Evolutionary conservation across 805 yeast species (phyloP).

Genomic region (Pichia insulana): DNA sequence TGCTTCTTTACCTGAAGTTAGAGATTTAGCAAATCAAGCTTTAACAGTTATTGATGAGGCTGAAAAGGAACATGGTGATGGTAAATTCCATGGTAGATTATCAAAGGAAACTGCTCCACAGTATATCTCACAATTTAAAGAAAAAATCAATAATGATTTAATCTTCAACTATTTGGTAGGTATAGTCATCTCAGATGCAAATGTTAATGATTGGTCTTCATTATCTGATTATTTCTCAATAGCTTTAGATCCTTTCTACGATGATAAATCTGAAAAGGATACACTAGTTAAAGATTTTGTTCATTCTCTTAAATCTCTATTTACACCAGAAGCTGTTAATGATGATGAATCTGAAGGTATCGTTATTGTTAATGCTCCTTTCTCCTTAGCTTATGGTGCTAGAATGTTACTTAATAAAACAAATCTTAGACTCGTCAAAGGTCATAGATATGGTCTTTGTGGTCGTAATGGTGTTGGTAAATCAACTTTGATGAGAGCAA

Average conservation of each 20-base stretch:
- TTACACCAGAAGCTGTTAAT: constrained; percentile 44
- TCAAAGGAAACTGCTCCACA: constrained; percentile 42
- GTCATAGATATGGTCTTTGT: constrained; percentile 95
- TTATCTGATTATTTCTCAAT: constrained; percentile 44
- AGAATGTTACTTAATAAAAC: constrained; percentile 95
- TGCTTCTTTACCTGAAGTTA: constrained; percentile 93
- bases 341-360: constrained; percentile 71
- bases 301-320: constrained; percentile 43
- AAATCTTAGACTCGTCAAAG: constrained; percentile 75
- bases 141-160: constrained; percentile 28
- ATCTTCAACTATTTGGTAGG: constrained; percentile 41
- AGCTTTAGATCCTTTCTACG: constrained; percentile 29
- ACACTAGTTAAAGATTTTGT: constrained; percentile 38
- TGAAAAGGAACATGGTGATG: constrained; percentile 56
- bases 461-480: constrained; percentile 99
- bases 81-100: constrained; percentile 71
- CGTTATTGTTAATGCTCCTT: constrained; percentile 88
- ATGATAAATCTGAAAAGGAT: constrained; percentile 27
- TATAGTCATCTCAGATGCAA: constrained; percentile 51
- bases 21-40: constrained; percentile 88
- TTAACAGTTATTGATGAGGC: constrained; percentile 75
- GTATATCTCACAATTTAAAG: constrained; percentile 29
- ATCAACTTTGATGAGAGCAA: constrained; percentile 93
- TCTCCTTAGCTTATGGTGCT: constrained; percentile 95
- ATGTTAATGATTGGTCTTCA: constrained; percentile 67